Conservation (phyloP, 2,329 filamentous ascomycete genomes). For the Diaporthe vaccinii region DNA sequence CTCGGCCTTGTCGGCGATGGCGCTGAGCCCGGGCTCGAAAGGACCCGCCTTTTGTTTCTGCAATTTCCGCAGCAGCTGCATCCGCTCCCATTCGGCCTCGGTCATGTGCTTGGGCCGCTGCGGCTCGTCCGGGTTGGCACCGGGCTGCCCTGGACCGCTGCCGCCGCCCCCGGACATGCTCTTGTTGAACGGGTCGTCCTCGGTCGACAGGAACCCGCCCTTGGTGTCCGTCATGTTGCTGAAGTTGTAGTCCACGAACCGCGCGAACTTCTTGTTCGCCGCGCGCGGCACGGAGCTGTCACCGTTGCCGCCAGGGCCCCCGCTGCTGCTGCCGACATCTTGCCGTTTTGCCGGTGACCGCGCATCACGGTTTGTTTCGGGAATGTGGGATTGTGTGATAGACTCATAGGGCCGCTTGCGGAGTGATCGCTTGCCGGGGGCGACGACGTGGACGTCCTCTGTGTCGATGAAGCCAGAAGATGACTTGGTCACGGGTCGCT, state of each 20-base stretch:
- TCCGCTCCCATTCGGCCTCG: slow-evolving; percentile 88
- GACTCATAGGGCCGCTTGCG: slow-evolving; percentile 80
- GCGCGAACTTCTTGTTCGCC: slow-evolving; percentile 84
- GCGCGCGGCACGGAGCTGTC: slow-evolving; percentile 71
- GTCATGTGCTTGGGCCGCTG: slow-evolving; percentile 90
- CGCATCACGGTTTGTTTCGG: slow-evolving; percentile 78
- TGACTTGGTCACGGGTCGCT: slow-evolving; percentile 60
- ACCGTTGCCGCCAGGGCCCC: slow-evolving; percentile 45
- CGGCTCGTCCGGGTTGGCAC: slow-evolving; percentile 56
- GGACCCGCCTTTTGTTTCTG: slow-evolving; percentile 82
- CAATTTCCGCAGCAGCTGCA: slow-evolving; percentile 80
- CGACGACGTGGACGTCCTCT: slow-evolving; percentile 69
- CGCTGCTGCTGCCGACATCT: slow-evolving; percentile 25
- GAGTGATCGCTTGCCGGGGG: slow-evolving; percentile 54
- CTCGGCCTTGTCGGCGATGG: slow-evolving; percentile 72
- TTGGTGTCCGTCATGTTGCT: slow-evolving; percentile 98
- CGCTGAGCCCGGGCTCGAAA: slow-evolving; percentile 90
- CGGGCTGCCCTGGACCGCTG: slow-evolving; percentile 50
- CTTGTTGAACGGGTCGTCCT: slow-evolving; percentile 92
- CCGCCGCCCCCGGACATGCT: slow-evolving; percentile 71
- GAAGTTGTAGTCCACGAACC: slow-evolving; percentile 98
- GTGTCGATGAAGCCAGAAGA: slow-evolving; percentile 81
- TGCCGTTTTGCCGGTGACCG: slow-evolving; percentile 62
- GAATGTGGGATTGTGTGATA: slow-evolving; percentile 67
- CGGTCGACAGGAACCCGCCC: slow-evolving; percentile 90